Evolutionary conservation across 768 basidiomycete species (phyloP).

Genomic region (Lactarius akahatsu): DNA sequence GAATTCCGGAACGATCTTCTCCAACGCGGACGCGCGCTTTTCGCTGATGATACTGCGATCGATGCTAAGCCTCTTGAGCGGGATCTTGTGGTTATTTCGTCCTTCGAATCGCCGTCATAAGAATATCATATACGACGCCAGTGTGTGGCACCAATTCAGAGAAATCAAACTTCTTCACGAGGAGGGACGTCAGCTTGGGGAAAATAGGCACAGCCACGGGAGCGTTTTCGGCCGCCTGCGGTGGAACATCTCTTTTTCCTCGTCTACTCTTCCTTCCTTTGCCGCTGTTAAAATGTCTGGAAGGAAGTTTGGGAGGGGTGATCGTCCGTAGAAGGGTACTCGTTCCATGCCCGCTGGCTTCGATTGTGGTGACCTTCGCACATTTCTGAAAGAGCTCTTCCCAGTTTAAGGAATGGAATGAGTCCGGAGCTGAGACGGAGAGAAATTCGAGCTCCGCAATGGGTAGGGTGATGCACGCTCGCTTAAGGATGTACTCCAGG

Average conservation of each 20-base stretch:
- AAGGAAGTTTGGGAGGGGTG: background rate
- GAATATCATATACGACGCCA: background rate
- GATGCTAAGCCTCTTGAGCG: conserved; percentile 1
- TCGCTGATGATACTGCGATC: background rate
- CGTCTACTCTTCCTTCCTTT: conserved; percentile 1
- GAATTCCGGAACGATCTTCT: conserved; percentile 6
- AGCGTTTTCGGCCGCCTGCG: background rate
- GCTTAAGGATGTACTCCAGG: background rate
- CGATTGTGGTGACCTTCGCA: conserved; percentile 1
- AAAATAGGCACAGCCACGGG: background rate
- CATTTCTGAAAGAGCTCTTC: conserved; percentile 2
- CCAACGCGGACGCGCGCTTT: background rate
- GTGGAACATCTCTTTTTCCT: background rate
- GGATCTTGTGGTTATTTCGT: background rate
- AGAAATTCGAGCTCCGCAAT: conserved; percentile 12
- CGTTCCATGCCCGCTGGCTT: conserved; percentile 6
- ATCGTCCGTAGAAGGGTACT: conserved; percentile 5
- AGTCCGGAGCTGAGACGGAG: conserved; percentile 1
- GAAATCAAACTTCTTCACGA: conserved; percentile 9
- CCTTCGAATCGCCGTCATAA: conserved; percentile 2
- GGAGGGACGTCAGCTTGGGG: conserved; percentile 14
- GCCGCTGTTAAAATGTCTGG: no score
- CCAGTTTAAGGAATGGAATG: background rate
- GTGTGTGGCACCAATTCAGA: background rate
- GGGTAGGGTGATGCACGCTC: conserved; percentile 1